Evolutionary conservation across 1,139 yeast species (phyloP).

Genomic region (Geotrichum histeridarum): DNA sequence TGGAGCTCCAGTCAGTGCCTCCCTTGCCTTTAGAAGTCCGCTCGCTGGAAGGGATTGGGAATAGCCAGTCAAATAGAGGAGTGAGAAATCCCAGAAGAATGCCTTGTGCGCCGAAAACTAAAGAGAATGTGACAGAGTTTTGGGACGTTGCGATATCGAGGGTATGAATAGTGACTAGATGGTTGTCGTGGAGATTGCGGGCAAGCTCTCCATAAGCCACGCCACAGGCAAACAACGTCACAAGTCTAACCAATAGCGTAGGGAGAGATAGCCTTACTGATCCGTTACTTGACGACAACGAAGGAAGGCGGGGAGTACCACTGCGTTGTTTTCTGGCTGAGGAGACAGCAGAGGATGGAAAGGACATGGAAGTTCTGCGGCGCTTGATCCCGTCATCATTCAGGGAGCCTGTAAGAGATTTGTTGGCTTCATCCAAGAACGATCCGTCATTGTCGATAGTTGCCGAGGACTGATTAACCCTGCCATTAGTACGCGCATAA

Average conservation of each 20-base stretch:
- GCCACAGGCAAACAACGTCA: slow-evolving; percentile 33
- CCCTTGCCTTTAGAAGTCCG: slow-evolving; percentile 24
- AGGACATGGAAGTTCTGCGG: neutral
- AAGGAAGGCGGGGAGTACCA: slow-evolving; percentile 1
- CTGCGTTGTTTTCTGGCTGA: neutral
- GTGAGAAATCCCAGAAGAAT: slow-evolving; percentile 56
- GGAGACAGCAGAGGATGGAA: neutral
- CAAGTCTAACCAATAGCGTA: slow-evolving; percentile 23
- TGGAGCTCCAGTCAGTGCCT: slow-evolving; percentile 40
- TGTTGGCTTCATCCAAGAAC: neutral
- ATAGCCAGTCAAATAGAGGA: slow-evolving; percentile 53
- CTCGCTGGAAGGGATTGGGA: slow-evolving; percentile 35
- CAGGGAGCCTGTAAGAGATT: neutral
- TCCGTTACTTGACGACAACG: slow-evolving; percentile 4
- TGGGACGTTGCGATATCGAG: slow-evolving; percentile 34
- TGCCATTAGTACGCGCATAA: neutral
- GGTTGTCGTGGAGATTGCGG: slow-evolving; percentile 36
- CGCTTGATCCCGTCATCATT: neutral
- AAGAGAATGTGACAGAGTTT: slow-evolving; percentile 26
- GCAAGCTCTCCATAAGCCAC: slow-evolving; percentile 36
- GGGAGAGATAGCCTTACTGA: slow-evolving; percentile 24
- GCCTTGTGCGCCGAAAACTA: slow-evolving; percentile 52
- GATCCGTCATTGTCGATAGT: neutral
- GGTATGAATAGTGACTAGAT: slow-evolving; percentile 31
- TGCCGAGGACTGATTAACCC: neutral